Evolutionary conservation across 805 yeast genomes (phyloP).

Genomic region (Lachancea thermotolerans): DNA sequence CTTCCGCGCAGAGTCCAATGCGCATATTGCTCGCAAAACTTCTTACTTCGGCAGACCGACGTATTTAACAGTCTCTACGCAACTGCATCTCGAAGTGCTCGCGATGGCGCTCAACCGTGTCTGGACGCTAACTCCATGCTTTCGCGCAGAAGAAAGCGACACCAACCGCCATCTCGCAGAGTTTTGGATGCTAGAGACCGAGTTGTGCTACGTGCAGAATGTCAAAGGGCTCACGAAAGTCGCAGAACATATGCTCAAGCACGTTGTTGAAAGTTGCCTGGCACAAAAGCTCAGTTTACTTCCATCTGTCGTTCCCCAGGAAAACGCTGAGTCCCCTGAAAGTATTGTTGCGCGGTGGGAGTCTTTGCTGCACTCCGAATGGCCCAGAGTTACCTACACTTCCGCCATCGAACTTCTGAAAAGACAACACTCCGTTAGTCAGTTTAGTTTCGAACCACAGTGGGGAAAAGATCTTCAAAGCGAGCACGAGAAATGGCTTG

Average conservation of each 20-base stretch:
- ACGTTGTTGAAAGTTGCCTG: conserved; percentile 34
- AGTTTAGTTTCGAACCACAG: conserved; percentile 36
- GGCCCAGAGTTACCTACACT: conserved; percentile 69
- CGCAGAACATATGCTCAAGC: conserved; percentile 64
- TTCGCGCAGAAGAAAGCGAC: conserved; percentile 87
- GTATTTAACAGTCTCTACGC: conserved; percentile 84
- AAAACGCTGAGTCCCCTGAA: conserved; percentile 20
- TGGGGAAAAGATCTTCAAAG: conserved; percentile 75
- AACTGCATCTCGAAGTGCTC: conserved; percentile 79
- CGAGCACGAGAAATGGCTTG: conserved; percentile 89
- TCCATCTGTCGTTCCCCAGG: conserved; percentile 13
- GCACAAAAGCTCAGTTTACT: conserved; percentile 21
- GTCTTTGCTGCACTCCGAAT: conserved; percentile 38
- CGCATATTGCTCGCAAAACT: conserved; percentile 15
- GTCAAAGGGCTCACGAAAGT: conserved; percentile 57
- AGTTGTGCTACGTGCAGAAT: conserved; percentile 57
- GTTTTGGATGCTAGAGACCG: conserved; percentile 98
- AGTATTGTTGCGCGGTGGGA: conserved; percentile 53
- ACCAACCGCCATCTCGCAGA: conserved; percentile 89
- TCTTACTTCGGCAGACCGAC: conserved; percentile 61
- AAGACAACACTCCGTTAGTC: conserved; percentile 27
- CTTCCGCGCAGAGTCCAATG: conserved; percentile 46
- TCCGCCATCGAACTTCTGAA: conserved; percentile 59
- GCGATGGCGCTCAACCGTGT: conserved; percentile 70
- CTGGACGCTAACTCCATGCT: conserved; percentile 87